Percentiles rank a stretch among this genome's conserved stretches.
Conservation (phyloP, 805 yeast species). For the Candida pini region DNA sequence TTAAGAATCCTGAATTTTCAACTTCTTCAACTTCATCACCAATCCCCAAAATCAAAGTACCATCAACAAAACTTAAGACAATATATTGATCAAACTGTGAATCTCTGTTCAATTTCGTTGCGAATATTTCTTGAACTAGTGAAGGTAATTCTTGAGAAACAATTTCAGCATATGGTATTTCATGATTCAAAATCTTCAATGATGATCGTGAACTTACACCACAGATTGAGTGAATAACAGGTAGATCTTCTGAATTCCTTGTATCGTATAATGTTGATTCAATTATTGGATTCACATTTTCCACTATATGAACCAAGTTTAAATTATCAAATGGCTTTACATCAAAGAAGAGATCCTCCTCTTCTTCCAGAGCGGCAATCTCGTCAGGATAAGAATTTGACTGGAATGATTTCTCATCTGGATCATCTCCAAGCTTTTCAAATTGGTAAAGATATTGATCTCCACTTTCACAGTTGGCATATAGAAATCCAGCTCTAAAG, state of each 20-base stretch:
- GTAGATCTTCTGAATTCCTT: constrained; percentile 30
- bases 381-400: constrained; percentile 32
- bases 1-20: constrained; percentile 48
- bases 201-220: constrained; percentile 43
- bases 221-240: constrained; percentile 35
- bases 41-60: constrained; percentile 67
- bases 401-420: constrained; percentile 29
- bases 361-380: constrained; percentile 22
- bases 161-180: constrained; percentile 53
- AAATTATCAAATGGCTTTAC: constrained; percentile 47
- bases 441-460: constrained; percentile 74
- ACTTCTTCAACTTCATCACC: constrained; percentile 81
- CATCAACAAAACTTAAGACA: constrained; percentile 57
- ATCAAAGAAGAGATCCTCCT: constrained; percentile 19
- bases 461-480: constrained; percentile 56
- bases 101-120: constrained; percentile 42
- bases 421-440: constrained; percentile 61
- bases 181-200: constrained; percentile 46
- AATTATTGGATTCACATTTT: constrained; percentile 49
- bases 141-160: constrained; percentile 77
- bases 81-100: constrained; percentile 57
- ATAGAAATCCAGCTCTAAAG: constrained; percentile 70
- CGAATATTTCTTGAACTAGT: constrained; percentile 55
- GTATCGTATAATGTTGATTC: constrained; percentile 33
- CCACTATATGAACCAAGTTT: constrained; percentile 47